Percentiles rank a stretch among this genome's conserved stretches.
Conservation (phyloP, 306 rosid species). For the Senna siamea region DNA sequence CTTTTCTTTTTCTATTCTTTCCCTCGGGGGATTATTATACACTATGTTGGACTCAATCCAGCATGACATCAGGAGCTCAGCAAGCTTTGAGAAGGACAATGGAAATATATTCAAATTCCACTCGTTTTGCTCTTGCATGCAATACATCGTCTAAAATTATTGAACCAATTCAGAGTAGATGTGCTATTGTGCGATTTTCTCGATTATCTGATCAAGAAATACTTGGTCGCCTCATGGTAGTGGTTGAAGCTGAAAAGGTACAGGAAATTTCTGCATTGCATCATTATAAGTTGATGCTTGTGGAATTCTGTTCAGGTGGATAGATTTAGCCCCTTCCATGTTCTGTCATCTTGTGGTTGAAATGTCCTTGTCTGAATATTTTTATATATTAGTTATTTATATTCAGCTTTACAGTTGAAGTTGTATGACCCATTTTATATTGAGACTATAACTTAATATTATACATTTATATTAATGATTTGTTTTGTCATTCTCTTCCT, state of each 20-base stretch:
- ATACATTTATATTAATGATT: not conserved
- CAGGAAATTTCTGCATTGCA: not conserved
- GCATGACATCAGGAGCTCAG: constrained; percentile 98
- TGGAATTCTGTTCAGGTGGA: not conserved
- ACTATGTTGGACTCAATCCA: constrained; percentile 31
- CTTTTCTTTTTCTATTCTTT: not conserved
- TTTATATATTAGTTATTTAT: not conserved
- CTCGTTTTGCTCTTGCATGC: constrained; percentile 97
- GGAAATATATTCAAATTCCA: constrained; percentile 92
- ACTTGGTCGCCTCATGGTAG: constrained; percentile 85
- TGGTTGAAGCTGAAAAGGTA: constrained; percentile 93
- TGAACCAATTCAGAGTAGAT: constrained; percentile 98
- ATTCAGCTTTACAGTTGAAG: constrained; percentile 13
- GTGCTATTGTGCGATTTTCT: constrained; percentile 91
- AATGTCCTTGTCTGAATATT: constrained; percentile 13
- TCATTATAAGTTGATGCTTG: not conserved
- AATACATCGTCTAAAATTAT: constrained; percentile 88
- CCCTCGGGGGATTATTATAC: not conserved
- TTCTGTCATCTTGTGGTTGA: constrained; percentile 2
- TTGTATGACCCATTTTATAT: constrained; percentile 13
- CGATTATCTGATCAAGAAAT: constrained; percentile 90
- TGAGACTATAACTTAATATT: not conserved
- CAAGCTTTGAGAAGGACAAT: constrained; percentile 96
- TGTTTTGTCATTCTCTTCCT: not conserved
- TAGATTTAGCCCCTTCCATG: not conserved